Conservation (phyloP, 306 rosid genomes). For the Arachis stenosperma region DNA sequence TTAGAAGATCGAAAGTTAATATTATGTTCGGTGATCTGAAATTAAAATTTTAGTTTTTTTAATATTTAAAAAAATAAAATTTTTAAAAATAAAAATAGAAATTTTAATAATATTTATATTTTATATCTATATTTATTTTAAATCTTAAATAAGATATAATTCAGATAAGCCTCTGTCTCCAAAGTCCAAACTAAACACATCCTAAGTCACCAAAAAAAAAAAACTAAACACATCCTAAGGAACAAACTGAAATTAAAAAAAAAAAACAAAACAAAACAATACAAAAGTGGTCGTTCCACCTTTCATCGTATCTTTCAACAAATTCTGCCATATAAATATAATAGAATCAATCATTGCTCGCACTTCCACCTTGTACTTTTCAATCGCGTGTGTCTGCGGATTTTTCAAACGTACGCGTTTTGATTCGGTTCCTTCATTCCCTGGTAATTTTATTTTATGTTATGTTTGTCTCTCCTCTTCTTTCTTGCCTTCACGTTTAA, state of each 20-base stretch:
- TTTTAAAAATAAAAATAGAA: too few relatives aligned
- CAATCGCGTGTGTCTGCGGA: not conserved
- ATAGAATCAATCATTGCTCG: not conserved
- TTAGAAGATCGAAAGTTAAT: too few relatives aligned
- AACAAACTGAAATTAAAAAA: not conserved
- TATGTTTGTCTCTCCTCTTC: not conserved
- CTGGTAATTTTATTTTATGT: slow-evolving; percentile 7
- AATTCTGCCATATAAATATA: slow-evolving; percentile 5
- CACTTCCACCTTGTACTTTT: slow-evolving; percentile 9
- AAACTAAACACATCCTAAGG: too few relatives aligned
- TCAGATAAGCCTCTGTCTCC: too few relatives aligned
- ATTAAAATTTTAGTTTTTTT: too few relatives aligned
- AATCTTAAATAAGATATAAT: too few relatives aligned
- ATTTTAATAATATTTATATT: too few relatives aligned
- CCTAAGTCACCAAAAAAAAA: too few relatives aligned
- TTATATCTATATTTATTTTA: too few relatives aligned
- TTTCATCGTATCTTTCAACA: slow-evolving; percentile 8
- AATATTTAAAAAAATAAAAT: too few relatives aligned
- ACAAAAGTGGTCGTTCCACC: not conserved
- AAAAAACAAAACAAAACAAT: not conserved
- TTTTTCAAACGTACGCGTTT: slow-evolving; percentile 33
- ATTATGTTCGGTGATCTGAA: too few relatives aligned
- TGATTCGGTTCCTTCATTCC: slow-evolving; percentile 37
- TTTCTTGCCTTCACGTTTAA: not conserved
- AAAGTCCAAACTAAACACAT: too few relatives aligned